Evolutionary conservation across 768 basidiomycete species (phyloP).

Genomic region (Collybiopsis luxurians): DNA sequence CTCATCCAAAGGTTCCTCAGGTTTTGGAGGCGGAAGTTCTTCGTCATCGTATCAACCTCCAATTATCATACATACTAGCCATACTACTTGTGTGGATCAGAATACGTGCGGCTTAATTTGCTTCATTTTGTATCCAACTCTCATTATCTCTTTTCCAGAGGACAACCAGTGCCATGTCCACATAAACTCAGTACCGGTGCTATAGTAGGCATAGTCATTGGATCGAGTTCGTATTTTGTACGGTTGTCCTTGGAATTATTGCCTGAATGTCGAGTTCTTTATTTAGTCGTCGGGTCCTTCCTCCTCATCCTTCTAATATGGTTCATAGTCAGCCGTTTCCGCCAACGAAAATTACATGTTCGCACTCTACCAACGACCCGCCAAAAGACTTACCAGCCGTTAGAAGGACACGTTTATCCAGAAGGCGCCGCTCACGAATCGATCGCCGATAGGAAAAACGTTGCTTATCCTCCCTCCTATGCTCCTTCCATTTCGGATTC

Average conservation of each 20-base stretch:
- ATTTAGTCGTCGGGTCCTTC: neutral
- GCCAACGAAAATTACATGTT: neutral
- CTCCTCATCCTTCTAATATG: neutral
- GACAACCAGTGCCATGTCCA: neutral
- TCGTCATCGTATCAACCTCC: too few species aligned
- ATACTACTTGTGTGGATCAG: too few species aligned
- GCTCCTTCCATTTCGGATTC: neutral
- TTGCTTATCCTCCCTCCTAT: neutral
- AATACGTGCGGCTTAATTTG: too few species aligned
- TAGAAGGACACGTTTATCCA: slow-evolving; percentile 2
- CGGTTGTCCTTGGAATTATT: too few species aligned
- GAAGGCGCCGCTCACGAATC: neutral
- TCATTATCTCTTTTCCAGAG: neutral
- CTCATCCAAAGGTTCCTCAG: too few species aligned
- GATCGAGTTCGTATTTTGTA: neutral
- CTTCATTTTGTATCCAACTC: too few species aligned
- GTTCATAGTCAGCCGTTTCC: neutral
- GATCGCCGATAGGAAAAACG: too few species aligned
- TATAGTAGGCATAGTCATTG: neutral
- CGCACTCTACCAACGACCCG: neutral
- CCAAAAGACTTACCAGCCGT: neutral
- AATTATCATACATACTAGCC: too few species aligned
- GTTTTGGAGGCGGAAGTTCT: too few species aligned
- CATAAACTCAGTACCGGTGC: neutral
- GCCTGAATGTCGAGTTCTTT: too few species aligned